Percentiles rank a stretch among this genome's conserved stretches.
These are phyloP conservation scores for Cladosporium sp. DNA, from an alignment of 2,329 filamentous ascomycete genomes.

Conservation along the genomic window DNA sequence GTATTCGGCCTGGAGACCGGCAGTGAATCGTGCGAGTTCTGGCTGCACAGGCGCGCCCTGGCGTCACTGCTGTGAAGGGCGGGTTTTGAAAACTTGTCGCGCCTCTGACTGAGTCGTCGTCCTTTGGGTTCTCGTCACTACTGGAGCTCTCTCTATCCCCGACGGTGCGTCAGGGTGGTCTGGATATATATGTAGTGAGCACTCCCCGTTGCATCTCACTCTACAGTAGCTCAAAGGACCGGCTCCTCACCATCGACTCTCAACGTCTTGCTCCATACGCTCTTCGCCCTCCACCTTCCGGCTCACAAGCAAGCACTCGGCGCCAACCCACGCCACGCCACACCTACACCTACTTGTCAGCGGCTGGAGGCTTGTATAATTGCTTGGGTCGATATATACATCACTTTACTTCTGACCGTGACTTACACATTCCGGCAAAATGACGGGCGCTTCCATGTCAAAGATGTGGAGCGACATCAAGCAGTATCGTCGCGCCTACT, in stretches of 20 bases:
- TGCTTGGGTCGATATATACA: slow-evolving; percentile 1
- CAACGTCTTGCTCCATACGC: not conserved
- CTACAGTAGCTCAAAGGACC: not conserved
- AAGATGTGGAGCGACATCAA: slow-evolving; percentile 38
- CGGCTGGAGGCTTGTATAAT: not conserved
- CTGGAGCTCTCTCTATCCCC: not conserved
- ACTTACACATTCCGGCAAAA: slow-evolving; percentile 14
- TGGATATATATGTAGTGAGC: slow-evolving; percentile 4
- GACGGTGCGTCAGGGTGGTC: not conserved
- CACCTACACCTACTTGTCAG: slow-evolving; percentile 3
- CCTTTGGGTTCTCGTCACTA: not conserved
- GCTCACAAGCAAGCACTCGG: not conserved
- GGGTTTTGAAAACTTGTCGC: not conserved
- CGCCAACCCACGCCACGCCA: slow-evolving; percentile 1
- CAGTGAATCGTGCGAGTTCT: not conserved
- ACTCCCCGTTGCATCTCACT: not conserved
- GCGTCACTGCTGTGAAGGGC: not conserved
- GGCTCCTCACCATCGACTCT: not conserved
- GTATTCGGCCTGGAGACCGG: not conserved
- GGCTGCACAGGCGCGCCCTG: not conserved
- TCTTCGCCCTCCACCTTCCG: slow-evolving; percentile 2
- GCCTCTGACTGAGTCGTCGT: not conserved
- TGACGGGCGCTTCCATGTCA: slow-evolving; percentile 32
- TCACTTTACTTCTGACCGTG: not conserved
- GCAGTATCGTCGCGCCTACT: slow-evolving; percentile 37